phyloP scores from a whole-genome alignment of 176 grass and related monocot genomes.

The Triticum dicoccoides region DNA sequence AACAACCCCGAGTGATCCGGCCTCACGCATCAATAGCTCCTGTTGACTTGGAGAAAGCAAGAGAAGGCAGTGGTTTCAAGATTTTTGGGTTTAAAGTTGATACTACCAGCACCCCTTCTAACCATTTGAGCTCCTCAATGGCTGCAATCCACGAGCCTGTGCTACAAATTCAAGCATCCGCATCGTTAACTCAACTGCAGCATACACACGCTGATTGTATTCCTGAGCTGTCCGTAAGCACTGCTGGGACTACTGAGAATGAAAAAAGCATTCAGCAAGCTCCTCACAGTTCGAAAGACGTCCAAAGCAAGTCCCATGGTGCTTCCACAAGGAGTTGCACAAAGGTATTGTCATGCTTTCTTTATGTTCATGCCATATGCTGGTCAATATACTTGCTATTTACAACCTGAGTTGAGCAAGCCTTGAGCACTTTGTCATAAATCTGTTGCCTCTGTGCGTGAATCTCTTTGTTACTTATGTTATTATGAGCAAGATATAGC shows the following conservation, averaged over 20 bases:
- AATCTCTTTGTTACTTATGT: background rate
- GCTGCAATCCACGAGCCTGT: slow-evolving; percentile 47
- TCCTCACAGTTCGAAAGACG: slow-evolving; percentile 50
- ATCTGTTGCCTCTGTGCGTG: background rate
- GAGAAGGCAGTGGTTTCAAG: slow-evolving; percentile 70
- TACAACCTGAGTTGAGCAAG: background rate
- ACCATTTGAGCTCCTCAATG: slow-evolving; percentile 50
- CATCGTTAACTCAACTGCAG: slow-evolving; percentile 32
- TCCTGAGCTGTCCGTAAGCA: slow-evolving; percentile 70
- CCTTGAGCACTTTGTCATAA: background rate
- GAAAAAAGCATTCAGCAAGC: slow-evolving; percentile 51
- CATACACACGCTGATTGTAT: slow-evolving; percentile 50
- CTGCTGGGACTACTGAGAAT: slow-evolving; percentile 47
- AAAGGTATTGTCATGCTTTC: slow-evolving; percentile 50
- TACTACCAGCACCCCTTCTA: slow-evolving; percentile 37
- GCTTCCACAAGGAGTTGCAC: slow-evolving; percentile 79
- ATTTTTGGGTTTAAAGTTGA: slow-evolving; percentile 90
- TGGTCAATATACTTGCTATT: background rate
- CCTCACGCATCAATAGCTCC: slow-evolving; percentile 58
- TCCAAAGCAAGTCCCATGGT: slow-evolving; percentile 56
- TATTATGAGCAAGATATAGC: background rate
- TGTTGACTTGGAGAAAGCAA: slow-evolving; percentile 58
- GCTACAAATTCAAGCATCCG: slow-evolving; percentile 32
- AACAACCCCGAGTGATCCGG: slow-evolving; percentile 49
- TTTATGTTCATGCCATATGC: background rate